Base-by-base conservation (phyloP, 306 rosid species). In the Trifolium repens region DNA sequence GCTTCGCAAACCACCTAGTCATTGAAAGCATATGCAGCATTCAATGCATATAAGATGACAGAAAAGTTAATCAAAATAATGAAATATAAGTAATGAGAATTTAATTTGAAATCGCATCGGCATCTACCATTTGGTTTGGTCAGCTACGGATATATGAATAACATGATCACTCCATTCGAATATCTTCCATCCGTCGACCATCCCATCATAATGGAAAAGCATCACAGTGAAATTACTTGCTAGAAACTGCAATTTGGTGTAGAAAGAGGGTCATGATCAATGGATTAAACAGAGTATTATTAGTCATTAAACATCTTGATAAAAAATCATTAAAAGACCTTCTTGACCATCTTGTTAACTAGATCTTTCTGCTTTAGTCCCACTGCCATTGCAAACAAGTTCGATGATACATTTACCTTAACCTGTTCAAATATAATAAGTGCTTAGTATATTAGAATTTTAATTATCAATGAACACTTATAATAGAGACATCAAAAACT, bases 1-100 rank as follows among this genome's bases (percentile, higher is more conserved):
- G 94, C 84, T 94, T 94, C 32, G 99, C 99, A 72, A 90, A 91
- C 99, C 99, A 94, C 97, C 99, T 94, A 82, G 43, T 43, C 72
- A 83, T 75, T 76, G 69, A 64, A 76, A 78, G 73, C 30, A 84
- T 66, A 69, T 65, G 9, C 37, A 67, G 12, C 15, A 60, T 32
- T 44, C 44, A 74, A 58, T 63, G 67, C 32, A 44, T 34, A 76
- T 52, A 63, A 40, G 58, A 72, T 55, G 63, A 53, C 12, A 52
- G 62, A 58, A 58, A 47, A 42, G 73, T 32, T 2, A 2, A n/a
- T 32, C 5, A 42, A 50, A 79, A 32, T 32, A 32, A 32, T 32
- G 35, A 4, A 32, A 67, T 39, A 61, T 34, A 17, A 30, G 44
- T 35, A 62, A 22, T 22, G 26, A n/a, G 55, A 55, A 66, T 39